Conservation (phyloP, 129 eudicot genomes). For the Tagetes patula region DNA sequence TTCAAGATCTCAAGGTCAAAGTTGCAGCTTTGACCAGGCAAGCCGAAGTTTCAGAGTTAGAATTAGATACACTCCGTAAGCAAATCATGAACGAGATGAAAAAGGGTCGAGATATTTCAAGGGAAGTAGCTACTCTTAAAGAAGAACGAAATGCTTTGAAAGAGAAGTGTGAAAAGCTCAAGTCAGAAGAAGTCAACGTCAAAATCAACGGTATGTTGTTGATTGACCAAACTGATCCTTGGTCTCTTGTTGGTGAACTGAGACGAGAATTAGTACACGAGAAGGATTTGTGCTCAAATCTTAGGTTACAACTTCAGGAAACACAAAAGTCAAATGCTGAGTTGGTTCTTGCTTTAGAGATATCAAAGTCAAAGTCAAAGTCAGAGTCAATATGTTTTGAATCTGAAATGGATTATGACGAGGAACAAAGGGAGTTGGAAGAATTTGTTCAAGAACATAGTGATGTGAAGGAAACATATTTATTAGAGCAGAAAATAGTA, state of each 20-base stretch:
- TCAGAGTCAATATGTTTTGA: slow-evolving; percentile 28
- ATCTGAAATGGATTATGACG: slow-evolving; percentile 49
- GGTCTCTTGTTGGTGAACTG: slow-evolving; percentile 57
- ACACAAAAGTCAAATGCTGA: slow-evolving; percentile 72
- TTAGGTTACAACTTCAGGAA: slow-evolving; percentile 67
- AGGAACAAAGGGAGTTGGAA: slow-evolving; percentile 76
- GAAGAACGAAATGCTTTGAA: slow-evolving; percentile 65
- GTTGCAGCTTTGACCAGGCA: slow-evolving; percentile 63
- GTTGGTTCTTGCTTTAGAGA: slow-evolving; percentile 69
- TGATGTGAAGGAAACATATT: slow-evolving; percentile 52
- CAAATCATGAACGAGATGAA: slow-evolving; percentile 74
- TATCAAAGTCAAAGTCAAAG: slow-evolving; percentile 60
- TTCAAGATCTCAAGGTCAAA: slow-evolving; percentile 62
- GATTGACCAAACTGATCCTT: slow-evolving; percentile 58
- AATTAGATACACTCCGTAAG: slow-evolving; percentile 74
- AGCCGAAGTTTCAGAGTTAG: slow-evolving; percentile 65
- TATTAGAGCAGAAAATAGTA: slow-evolving; percentile 68
- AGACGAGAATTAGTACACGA: slow-evolving; percentile 61
- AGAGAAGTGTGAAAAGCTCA: slow-evolving; percentile 51
- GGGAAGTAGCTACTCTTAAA: slow-evolving; percentile 53
- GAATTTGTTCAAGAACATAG: slow-evolving; percentile 66
- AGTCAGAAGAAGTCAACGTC: slow-evolving; percentile 31
- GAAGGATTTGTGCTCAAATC: slow-evolving; percentile 61
- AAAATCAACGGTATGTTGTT: slow-evolving; percentile 32
- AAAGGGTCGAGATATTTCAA: slow-evolving; percentile 61